Evolutionary conservation across 257 asterid genomes (phyloP).

Genomic region (Cruciata laevipes): DNA sequence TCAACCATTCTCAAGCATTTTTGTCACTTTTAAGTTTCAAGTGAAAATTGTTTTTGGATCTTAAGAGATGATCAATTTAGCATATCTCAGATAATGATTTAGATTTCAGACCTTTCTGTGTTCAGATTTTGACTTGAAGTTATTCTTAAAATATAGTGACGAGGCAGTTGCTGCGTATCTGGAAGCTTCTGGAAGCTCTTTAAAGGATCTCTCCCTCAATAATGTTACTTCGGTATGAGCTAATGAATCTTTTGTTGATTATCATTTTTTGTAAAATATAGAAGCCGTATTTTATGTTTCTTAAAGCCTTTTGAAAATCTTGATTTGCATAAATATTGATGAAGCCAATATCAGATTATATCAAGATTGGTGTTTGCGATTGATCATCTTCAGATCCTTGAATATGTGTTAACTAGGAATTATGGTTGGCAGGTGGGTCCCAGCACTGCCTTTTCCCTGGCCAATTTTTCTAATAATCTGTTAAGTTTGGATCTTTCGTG

Average conservation of each 20-base stretch:
- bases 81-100: not conserved
- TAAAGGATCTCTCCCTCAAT: constrained; percentile 66
- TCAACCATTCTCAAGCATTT: not conserved
- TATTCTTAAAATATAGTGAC: constrained; percentile 38
- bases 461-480: constrained; percentile 50
- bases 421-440: constrained; percentile 42
- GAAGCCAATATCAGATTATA: too few relatives aligned
- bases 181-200: constrained; percentile 63
- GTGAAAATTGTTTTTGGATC: not conserved
- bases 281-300: not conserved
- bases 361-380: not conserved
- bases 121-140: not conserved
- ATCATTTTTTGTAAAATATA: too few relatives aligned
- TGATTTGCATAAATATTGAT: not conserved
- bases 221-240: constrained; percentile 44
- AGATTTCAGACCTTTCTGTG: not conserved
- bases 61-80: not conserved
- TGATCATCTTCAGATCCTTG: not conserved
- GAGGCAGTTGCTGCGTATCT: constrained; percentile 76
- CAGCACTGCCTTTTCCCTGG: constrained; percentile 53
- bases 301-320: not conserved
- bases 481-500: constrained; percentile 64
- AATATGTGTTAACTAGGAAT: not conserved
- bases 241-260: not conserved
- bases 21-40: not conserved